phyloP scores from a whole-genome alignment of 345 rosid species.

The Brassica rapa region DNA sequence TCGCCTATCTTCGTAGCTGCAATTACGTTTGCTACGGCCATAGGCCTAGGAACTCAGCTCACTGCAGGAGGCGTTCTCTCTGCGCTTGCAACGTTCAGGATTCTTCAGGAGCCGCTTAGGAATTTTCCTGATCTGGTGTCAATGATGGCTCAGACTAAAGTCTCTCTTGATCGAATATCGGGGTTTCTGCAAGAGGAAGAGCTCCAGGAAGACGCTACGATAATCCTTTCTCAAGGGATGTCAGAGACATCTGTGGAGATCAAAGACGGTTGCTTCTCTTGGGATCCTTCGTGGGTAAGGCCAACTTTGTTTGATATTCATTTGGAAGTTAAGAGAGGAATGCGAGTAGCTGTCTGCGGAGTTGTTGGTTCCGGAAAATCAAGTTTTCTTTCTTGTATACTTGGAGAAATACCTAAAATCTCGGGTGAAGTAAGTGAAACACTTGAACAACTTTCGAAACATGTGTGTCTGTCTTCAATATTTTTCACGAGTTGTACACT shows the following conservation, averaged over 20 bases:
- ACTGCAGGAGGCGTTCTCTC: slow-evolving; percentile 4
- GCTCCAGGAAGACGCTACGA: slow-evolving; percentile 6
- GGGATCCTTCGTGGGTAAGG: slow-evolving; percentile 10
- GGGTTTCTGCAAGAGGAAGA: slow-evolving; percentile 5
- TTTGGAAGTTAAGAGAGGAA: background rate
- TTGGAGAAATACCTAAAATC: slow-evolving; percentile 3
- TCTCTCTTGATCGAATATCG: background rate
- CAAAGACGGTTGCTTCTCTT: slow-evolving; percentile 1
- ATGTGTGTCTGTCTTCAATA: background rate
- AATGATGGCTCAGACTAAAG: slow-evolving; percentile 6
- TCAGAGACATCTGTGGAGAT: background rate
- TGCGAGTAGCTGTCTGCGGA: slow-evolving; percentile 6
- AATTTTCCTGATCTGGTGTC: slow-evolving; percentile 5
- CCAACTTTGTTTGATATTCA: background rate
- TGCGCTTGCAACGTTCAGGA: background rate
- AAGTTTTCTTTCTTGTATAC: slow-evolving; percentile 7
- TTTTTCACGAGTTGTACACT: slow-evolving; percentile 1
- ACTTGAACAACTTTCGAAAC: background rate
- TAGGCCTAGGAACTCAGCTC: slow-evolving; percentile 1
- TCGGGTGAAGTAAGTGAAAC: slow-evolving; percentile 7
- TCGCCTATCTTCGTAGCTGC: background rate
- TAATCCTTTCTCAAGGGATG: background rate
- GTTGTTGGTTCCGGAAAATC: background rate
- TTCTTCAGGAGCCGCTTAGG: slow-evolving; percentile 7
- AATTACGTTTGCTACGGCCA: background rate